phyloP scores from a whole-genome alignment of 2,329 filamentous ascomycete genomes.

The Pseudogymnoascus sp. region DNA sequence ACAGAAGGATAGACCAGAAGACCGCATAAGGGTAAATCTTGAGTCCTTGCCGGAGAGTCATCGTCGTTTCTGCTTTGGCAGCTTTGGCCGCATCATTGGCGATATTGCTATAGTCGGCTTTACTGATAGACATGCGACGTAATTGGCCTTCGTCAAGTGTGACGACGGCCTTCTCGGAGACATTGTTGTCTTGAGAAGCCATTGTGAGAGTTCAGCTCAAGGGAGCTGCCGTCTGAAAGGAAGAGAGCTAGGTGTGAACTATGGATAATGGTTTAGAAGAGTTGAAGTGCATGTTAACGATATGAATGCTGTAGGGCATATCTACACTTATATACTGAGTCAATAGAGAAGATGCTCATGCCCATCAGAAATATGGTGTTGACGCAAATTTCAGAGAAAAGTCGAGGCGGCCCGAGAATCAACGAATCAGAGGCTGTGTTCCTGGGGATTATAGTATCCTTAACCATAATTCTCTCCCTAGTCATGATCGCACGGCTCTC shows the following conservation, averaged over 20 bases:
- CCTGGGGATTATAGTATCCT: no score
- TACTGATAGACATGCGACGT: not conserved
- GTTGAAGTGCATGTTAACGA: not conserved
- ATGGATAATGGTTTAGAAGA: not conserved
- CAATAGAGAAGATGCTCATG: not conserved
- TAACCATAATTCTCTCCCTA: no score
- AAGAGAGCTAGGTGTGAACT: not conserved
- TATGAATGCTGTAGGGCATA: not conserved
- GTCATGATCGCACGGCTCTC: no score
- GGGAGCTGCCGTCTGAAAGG: not conserved
- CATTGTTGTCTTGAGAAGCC: not conserved
- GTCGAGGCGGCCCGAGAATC: conserved; percentile 1
- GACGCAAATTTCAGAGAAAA: not conserved
- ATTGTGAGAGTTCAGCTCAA: not conserved
- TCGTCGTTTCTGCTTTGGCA: conserved; percentile 55
- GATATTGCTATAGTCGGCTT: conserved; percentile 12
- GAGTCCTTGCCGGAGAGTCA: conserved; percentile 69
- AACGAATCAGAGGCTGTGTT: not conserved
- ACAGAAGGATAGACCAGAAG: conserved; percentile 74
- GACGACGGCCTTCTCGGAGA: conserved; percentile 5
- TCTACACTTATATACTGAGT: not conserved
- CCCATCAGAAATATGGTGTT: not conserved
- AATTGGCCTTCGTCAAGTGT: not conserved
- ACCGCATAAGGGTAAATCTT: conserved; percentile 81
- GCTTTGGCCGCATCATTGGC: conserved; percentile 39